Evolutionary conservation across 768 basidiomycete species (phyloP).

Genomic region (Boletus pseudo-olivaceus): DNA sequence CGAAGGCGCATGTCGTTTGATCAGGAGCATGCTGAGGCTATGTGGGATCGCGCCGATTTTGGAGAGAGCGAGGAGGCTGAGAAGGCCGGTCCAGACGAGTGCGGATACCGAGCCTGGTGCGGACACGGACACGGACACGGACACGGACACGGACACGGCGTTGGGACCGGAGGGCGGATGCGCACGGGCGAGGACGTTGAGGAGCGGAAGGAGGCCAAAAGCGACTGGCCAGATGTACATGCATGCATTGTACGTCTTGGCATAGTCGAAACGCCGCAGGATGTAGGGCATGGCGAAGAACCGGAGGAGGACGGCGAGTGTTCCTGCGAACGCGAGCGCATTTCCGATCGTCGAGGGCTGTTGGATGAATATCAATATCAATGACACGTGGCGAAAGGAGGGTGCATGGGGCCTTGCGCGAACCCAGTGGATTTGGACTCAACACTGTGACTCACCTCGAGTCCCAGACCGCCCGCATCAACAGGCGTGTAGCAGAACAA

Average conservation of each 20-base stretch:
- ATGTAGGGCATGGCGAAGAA: slow-evolving; percentile 51
- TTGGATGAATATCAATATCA: background rate
- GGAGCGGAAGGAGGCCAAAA: slow-evolving; percentile 46
- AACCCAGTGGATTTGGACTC: slow-evolving; percentile 10
- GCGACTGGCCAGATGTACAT: slow-evolving; percentile 53
- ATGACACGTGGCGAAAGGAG: background rate
- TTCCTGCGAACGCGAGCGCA: slow-evolving; percentile 50
- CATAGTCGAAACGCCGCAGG: slow-evolving; percentile 44
- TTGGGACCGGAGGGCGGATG: background rate
- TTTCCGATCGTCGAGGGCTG: slow-evolving; percentile 57
- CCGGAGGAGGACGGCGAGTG: slow-evolving; percentile 46
- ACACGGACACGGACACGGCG: slow-evolving; percentile 6
- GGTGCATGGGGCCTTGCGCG: background rate
- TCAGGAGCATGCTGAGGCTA: slow-evolving; percentile 60
- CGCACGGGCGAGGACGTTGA: slow-evolving; percentile 46
- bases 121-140: slow-evolving; percentile 7
- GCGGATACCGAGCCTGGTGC: slow-evolving; percentile 12
- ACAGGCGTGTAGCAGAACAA: slow-evolving; percentile 65
- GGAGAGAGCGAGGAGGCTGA: slow-evolving; percentile 38
- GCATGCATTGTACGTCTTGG: slow-evolving; percentile 48
- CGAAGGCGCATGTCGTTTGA: slow-evolving; percentile 39
- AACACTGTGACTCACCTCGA: slow-evolving; percentile 44
- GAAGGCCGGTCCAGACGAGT: slow-evolving; percentile 48
- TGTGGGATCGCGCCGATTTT: slow-evolving; percentile 10
- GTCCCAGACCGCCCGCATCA: slow-evolving; percentile 50